Conservation (phyloP, 176 grass and related monocot species). For the Paspalum notatum region DNA sequence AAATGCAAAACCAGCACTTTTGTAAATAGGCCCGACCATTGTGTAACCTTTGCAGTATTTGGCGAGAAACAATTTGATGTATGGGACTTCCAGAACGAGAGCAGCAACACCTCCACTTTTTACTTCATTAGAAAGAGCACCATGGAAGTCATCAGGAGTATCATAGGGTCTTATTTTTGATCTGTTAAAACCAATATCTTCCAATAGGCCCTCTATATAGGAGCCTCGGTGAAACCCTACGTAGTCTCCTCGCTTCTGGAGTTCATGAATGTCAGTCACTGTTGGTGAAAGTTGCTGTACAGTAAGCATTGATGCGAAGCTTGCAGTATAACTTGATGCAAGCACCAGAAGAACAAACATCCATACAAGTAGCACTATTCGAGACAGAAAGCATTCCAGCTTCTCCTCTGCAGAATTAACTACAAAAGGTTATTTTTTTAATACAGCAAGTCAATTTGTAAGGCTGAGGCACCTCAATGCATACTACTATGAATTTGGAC, state of each 20-base stretch:
- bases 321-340: not conserved
- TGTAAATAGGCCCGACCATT: conserved; percentile 57
- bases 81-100: conserved; percentile 53
- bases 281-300: not conserved
- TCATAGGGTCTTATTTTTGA: conserved; percentile 42
- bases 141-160: conserved; percentile 27
- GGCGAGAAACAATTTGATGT: conserved; percentile 54
- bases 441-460: not conserved
- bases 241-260: conserved; percentile 21
- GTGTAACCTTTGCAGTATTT: conserved; percentile 40
- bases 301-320: not conserved
- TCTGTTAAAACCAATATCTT: conserved; percentile 35
- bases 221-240: conserved; percentile 45
- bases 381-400: not conserved
- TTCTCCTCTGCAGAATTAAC: not conserved
- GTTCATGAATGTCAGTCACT: not conserved
- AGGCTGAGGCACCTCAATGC: not conserved
- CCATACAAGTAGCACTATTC: not conserved
- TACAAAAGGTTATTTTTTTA: not conserved
- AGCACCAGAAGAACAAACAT: not conserved
- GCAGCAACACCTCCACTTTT: conserved; percentile 46
- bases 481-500: too few relatives aligned
- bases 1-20: conserved; percentile 55
- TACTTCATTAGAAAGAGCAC: conserved; percentile 33
- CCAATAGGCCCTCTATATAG: conserved; percentile 37